Evolutionary conservation across 1,284 basidiomycete species (phyloP).

Genomic region (Ceratobasidium sp.): DNA sequence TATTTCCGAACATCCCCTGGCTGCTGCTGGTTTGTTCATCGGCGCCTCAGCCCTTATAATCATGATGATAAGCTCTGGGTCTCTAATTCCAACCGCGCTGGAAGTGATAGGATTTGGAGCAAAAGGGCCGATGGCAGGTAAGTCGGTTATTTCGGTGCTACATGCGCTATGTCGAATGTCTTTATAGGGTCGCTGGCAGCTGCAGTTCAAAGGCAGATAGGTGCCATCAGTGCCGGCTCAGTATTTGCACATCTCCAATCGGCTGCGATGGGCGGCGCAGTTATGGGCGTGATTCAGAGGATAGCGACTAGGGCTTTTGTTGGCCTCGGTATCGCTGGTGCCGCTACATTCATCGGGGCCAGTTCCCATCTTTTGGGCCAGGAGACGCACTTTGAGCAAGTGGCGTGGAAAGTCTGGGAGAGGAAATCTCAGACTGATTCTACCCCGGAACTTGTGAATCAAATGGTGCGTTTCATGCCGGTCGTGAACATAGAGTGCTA

Average conservation of each 20-base stretch:
- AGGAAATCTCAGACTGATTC: not conserved
- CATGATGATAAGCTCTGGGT: not conserved
- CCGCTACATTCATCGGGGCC: constrained; percentile 4
- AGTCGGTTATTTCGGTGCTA: not conserved
- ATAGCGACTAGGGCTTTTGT: constrained; percentile 8
- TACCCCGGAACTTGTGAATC: not conserved
- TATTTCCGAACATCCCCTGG: constrained; percentile 12
- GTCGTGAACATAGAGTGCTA: not conserved
- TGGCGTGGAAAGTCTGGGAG: constrained; percentile 30
- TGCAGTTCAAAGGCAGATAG: not conserved
- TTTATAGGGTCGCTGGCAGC: constrained; percentile 17
- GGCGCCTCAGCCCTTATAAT: constrained; percentile 8
- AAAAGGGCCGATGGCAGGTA: constrained; percentile 17
- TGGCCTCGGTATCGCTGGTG: not conserved
- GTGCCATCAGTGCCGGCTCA: constrained; percentile 9
- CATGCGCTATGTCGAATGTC: not conserved
- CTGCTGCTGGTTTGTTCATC: constrained; percentile 16
- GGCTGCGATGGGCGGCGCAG: constrained; percentile 36
- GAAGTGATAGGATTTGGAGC: constrained; percentile 28
- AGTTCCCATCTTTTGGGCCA: constrained; percentile 2
- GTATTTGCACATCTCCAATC: constrained; percentile 32
- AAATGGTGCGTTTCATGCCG: not conserved
- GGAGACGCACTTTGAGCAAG: constrained; percentile 5
- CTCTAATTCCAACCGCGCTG: not conserved
- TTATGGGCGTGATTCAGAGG: constrained; percentile 10